Conservation (phyloP, 2,329 filamentous ascomycete species). For the Xenosphaeropsis pyriputrescens region DNA sequence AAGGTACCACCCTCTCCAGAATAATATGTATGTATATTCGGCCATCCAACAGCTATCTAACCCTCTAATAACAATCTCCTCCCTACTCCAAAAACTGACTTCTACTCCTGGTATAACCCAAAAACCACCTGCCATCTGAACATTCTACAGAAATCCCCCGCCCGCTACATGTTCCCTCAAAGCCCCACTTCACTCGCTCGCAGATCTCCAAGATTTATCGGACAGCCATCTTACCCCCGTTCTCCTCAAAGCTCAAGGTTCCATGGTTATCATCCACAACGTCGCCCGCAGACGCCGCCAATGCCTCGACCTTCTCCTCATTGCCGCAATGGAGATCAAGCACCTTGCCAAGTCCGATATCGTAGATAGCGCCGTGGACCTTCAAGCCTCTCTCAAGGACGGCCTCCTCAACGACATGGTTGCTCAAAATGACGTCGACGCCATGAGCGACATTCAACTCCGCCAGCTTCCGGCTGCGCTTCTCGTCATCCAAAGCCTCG, state of each 20-base stretch:
- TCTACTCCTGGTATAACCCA: too few relatives aligned
- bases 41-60: too few relatives aligned
- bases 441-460: constrained; percentile 65
- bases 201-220: constrained; percentile 8
- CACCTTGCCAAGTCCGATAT: constrained; percentile 35
- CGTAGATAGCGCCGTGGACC: constrained; percentile 68
- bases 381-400: constrained; percentile 54
- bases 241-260: constrained; percentile 32
- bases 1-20: too few relatives aligned
- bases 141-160: too few relatives aligned
- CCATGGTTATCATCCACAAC: constrained; percentile 32
- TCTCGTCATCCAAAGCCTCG: constrained; percentile 34
- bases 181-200: too few relatives aligned
- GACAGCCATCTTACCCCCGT: constrained; percentile 22
- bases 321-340: constrained; percentile 30
- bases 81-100: too few relatives aligned
- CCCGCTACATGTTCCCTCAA: too few relatives aligned
- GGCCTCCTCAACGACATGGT: constrained; percentile 54
- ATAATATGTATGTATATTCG: too few relatives aligned
- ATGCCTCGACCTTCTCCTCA: constrained; percentile 3
- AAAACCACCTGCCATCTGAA: too few relatives aligned
- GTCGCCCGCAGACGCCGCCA: constrained; percentile 3
- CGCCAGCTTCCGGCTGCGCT: constrained; percentile 45
- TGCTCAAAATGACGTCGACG: constrained; percentile 52
- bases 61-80: too few relatives aligned